Percentiles rank a stretch among this genome's conserved stretches.
Conservation (phyloP, 1,284 basidiomycete genomes). For the Leucoagaricus sp. region DNA sequence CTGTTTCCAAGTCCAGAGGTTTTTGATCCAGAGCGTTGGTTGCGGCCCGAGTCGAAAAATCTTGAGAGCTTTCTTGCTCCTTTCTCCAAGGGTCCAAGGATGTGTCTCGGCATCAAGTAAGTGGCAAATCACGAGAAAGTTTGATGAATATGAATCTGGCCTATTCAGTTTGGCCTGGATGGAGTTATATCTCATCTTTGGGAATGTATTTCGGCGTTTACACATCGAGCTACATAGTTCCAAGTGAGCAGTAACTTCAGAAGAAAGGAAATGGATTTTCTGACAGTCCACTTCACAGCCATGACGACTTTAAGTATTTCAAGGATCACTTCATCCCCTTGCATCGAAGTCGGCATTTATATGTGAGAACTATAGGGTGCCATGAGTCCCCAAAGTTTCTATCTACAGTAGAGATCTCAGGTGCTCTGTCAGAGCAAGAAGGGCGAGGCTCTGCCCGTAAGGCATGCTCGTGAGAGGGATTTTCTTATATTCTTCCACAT, state of each 20-base stretch:
- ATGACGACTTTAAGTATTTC: constrained; percentile 28
- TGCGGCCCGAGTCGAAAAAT: constrained; percentile 23
- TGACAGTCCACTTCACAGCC: constrained; percentile 10
- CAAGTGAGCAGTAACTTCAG: constrained; percentile 20
- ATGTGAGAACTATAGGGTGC: constrained; percentile 18
- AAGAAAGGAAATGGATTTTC: background rate
- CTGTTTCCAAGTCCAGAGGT: constrained; percentile 33
- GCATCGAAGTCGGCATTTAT: constrained; percentile 28
- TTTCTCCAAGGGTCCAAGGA: constrained; percentile 39
- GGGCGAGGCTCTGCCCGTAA: constrained; percentile 62
- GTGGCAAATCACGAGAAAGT: constrained; percentile 1
- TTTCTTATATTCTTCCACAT: constrained; percentile 56
- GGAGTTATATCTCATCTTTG: constrained; percentile 39
- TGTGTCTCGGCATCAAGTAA: constrained; percentile 37
- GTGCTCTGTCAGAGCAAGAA: constrained; percentile 48
- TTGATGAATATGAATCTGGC: background rate
- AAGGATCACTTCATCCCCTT: constrained; percentile 35
- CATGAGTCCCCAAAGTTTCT: background rate
- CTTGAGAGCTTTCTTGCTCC: constrained; percentile 34
- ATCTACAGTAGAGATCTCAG: constrained; percentile 38
- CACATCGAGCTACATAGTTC: constrained; percentile 34
- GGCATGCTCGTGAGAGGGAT: constrained; percentile 65
- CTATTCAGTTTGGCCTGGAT: constrained; percentile 38
- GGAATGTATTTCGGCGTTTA: constrained; percentile 36
- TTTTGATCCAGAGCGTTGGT: constrained; percentile 42